Evolutionary conservation across 345 rosid species (phyloP).

Genomic region (Mercurialis annua): DNA sequence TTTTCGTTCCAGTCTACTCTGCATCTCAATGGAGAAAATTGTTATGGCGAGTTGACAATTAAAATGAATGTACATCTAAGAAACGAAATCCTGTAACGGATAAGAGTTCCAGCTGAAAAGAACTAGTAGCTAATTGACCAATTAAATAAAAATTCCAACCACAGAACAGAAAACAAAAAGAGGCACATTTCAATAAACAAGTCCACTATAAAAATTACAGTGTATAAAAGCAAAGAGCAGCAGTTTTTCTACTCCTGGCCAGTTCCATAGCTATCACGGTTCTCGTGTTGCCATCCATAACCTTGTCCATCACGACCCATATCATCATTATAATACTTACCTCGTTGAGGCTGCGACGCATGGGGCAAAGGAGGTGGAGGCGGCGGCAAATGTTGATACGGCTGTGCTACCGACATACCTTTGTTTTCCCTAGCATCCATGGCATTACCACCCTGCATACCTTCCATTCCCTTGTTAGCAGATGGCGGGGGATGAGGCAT

Average conservation of each 20-base stretch:
- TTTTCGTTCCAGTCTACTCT: too few species aligned
- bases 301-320: slow-evolving; percentile 56
- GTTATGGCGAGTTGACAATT: too few species aligned
- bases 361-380: slow-evolving; percentile 48
- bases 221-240: slow-evolving; percentile 3
- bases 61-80: too few species aligned
- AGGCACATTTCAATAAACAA: not conserved
- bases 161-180: slow-evolving; percentile 34
- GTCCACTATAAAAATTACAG: slow-evolving; percentile 12
- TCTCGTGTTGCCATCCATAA: slow-evolving; percentile 78
- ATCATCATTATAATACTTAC: slow-evolving; percentile 48
- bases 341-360: slow-evolving; percentile 45
- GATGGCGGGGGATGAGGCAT: slow-evolving; percentile 36
- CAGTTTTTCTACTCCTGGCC: slow-evolving; percentile 43
- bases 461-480: slow-evolving; percentile 42
- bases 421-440: slow-evolving; percentile 49
- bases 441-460: slow-evolving; percentile 29
- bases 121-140: not conserved
- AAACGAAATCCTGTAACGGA: too few species aligned
- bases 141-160: slow-evolving; percentile 19
- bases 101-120: too few species aligned
- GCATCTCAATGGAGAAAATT: too few species aligned
- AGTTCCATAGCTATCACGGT: slow-evolving; percentile 57
- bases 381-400: slow-evolving; percentile 43
- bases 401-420: slow-evolving; percentile 48